Conservation (phyloP, 768 basidiomycete species). For the Kwoniella shandongensis region DNA sequence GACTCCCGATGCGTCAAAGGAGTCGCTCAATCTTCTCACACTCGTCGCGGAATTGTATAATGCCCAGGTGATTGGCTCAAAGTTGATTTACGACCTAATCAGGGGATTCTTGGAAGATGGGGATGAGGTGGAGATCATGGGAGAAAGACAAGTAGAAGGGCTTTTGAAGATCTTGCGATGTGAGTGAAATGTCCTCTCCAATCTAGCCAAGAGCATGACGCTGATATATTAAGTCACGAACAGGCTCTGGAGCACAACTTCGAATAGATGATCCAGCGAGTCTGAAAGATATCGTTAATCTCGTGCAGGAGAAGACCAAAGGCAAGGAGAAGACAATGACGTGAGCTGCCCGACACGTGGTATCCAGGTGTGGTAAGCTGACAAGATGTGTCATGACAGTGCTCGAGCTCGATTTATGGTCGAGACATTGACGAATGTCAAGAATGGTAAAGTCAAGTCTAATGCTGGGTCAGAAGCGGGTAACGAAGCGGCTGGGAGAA, state of each 20-base stretch:
- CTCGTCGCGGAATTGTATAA: constrained; percentile 92
- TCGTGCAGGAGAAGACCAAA: constrained; percentile 72
- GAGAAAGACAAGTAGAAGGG: constrained; percentile 81
- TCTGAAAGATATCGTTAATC: constrained; percentile 82
- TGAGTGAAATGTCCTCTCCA: constrained; percentile 11
- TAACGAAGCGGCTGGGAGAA: constrained; percentile 73
- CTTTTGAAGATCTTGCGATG: constrained; percentile 74
- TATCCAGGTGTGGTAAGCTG: constrained; percentile 60
- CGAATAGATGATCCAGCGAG: constrained; percentile 88
- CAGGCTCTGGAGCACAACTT: constrained; percentile 89
- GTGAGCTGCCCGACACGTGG: constrained; percentile 28
- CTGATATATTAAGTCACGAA: not conserved
- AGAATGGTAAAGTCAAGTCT: constrained; percentile 76
- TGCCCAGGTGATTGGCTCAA: constrained; percentile 85
- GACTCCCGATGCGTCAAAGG: constrained; percentile 65
- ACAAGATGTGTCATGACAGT: constrained; percentile 59
- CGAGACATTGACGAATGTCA: constrained; percentile 85
- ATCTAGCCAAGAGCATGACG: not conserved
- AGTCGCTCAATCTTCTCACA: constrained; percentile 81
- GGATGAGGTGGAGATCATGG: constrained; percentile 53
- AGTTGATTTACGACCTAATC: constrained; percentile 87
- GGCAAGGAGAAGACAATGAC: constrained; percentile 56
- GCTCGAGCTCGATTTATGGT: constrained; percentile 94
- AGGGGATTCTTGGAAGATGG: constrained; percentile 66
- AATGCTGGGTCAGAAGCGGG: constrained; percentile 63